Base-by-base conservation (phyloP, 2,329 filamentous ascomycete genomes). In the Triangularia setosa region DNA sequence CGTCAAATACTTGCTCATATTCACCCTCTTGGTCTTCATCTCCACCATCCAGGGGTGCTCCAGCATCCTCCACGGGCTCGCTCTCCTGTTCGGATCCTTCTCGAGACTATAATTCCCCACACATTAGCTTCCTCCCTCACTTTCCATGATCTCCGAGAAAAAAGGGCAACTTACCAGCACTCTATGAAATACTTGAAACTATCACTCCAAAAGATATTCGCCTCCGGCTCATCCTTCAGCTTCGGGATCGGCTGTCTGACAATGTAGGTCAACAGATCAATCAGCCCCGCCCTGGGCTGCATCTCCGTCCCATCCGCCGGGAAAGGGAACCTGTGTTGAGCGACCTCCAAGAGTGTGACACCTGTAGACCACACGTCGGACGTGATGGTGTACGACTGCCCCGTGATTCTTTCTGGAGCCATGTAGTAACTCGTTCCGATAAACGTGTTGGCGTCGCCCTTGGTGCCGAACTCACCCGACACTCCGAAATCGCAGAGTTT, bases 171-270 rank as follows among this genome's bases (percentile, higher is more conserved):
- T 75, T 86, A 98, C 94, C 95, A 98, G 86, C 93, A 97, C 79
- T 97, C 93, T 72, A 99, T 97, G 73, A 99, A 99, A 76, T 97
- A 97, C 77, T 99, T 99, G 79, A 99, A 98, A 74, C 91, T 96
- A 71, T 96, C 91, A 71, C 91, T 96, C 95, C 95, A 99, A 74
- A 89, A 90, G 70, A 99, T 96, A 65, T 89, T 89, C 70, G 90
- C 91, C 30, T 92, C 88, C 0, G 92, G 91, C 78, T 99, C 95
- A 71, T 99, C 95, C 78, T 97, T 98, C 68, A 99, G 82, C 76
- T 93, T 96, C 2, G 95, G 95, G 65, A 98, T 96, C 3, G 92
- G 90, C 76, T 99, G 95, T 70, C 92, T 89, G 54, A 99, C 95
- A 75, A 99, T 99, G 75, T 98, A 99, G 12, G 95, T 99, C 66